Conservation (phyloP, 352 stramenopile genomes). For the Phytophthora aleatoria region DNA sequence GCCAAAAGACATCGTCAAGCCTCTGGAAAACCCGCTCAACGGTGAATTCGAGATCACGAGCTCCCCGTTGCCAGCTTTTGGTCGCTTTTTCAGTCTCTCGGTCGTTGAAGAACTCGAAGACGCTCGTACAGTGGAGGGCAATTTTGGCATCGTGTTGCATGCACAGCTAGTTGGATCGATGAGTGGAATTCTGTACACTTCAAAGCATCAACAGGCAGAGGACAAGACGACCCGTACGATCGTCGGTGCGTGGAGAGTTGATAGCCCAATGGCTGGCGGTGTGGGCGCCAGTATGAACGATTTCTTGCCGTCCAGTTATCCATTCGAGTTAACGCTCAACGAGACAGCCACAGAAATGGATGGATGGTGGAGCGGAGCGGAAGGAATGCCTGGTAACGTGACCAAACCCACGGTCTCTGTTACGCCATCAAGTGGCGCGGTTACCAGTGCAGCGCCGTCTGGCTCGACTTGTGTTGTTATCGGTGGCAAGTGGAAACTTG, state of each 20-base stretch:
- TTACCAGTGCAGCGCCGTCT: conserved; percentile 12
- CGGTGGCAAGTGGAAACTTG: conserved; percentile 69
- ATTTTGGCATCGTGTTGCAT: conserved; percentile 79
- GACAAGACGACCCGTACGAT: conserved; percentile 43
- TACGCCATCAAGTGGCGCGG: conserved; percentile 16
- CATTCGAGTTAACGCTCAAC: conserved; percentile 70
- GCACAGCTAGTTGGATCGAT: conserved; percentile 62
- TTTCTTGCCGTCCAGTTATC: conserved; percentile 67
- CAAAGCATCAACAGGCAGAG: conserved; percentile 27
- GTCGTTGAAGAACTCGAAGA: conserved; percentile 60
- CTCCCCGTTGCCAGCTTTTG: conserved; percentile 42
- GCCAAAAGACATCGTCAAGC: conserved; percentile 49
- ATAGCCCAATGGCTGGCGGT: conserved; percentile 40
- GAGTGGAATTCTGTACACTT: conserved; percentile 55
- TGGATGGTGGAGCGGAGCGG: conserved; percentile 76
- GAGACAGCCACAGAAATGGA: conserved; percentile 58
- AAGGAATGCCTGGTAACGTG: conserved; percentile 34
- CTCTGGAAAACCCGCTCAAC: conserved; percentile 71
- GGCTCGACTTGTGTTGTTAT: conserved; percentile 20
- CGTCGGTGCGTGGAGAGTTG: conserved; percentile 67
- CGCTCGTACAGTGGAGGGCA: conserved; percentile 60
- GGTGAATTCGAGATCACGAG: conserved; percentile 80
- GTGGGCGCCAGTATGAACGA: conserved; percentile 56
- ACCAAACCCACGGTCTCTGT: conserved; percentile 23
- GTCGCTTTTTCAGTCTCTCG: conserved; percentile 63